Evolutionary conservation across 2,329 filamentous ascomycete genomes (phyloP), one percentile per base, ranked within the genome.

Genomic region (Neophaeococcomyces aloes): DNA sequence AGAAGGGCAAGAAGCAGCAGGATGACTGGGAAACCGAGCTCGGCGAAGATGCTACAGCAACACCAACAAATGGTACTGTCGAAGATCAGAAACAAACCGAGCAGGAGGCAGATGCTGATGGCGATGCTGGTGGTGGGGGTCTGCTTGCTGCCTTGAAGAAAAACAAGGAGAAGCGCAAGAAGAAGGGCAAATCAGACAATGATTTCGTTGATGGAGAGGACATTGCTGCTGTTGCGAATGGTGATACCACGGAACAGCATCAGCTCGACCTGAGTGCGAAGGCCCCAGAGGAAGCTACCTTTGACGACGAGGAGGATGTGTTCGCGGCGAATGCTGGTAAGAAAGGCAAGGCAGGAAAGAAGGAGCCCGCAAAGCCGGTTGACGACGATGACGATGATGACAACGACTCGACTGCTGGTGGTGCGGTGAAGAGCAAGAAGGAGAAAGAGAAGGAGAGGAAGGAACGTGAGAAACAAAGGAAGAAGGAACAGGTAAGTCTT

Each of bases 401-500:
- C 15, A 72, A 71, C 14, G 71, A 67, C 8, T 76, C 64, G 6
- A 72, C 71, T 21, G 39, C 21, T 3, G 70, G 70, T 47, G 81
- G 81, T 34, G 76, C 79, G 44, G 74, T 96, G 38, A 79, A 96
- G 68, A 94, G 86, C 30, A 98, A 96, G 76, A 91, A 93, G 46
- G 88, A 98, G 70, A 98, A 98, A 71, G 91, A 98, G 65, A 94
- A 86, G 67, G 74, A 89, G 59, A 96, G 89, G 33, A 98, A 95
- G 70, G 91, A 98, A 70, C 80, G 86, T 49, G 91, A 98, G 71
- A 98, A 98, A 78, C 85, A 91, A 69, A 76, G 88, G 54, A 98
- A 98, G 71, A 98, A 88, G 78, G 91, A 98, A 66, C 83, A 96
- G 77, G 86, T 91, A 63, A 46, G 70, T 60, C 30, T 3, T 39